Evolutionary conservation across 2,329 filamentous ascomycete species (phyloP), one percentile per base, ranked within the genome.

Genomic region (Fusarium setosum): DNA sequence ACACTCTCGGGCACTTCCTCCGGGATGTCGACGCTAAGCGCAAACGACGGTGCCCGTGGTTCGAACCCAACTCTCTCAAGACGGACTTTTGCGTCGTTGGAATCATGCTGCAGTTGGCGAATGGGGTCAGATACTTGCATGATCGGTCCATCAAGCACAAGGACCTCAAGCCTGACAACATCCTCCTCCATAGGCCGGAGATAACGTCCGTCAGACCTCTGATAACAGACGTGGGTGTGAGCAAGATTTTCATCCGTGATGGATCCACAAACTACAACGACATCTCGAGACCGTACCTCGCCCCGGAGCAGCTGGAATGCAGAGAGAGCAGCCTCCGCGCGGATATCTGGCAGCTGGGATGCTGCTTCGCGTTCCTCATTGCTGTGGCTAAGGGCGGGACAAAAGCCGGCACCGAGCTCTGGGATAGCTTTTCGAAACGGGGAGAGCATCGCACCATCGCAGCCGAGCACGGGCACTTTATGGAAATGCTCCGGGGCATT

Each of bases 101-200:
- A 2, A 50, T 67, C 12, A 61, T 61, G 53, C 15, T 40, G 12
- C 51, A 56, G 21, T 13, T 67, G 3, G 38, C 56, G 11, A 38
- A 61, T 1, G 60, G 38, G 1, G 38, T 67, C 6, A 51, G 5
- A 1, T 59, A 64, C 41, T 45, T 64, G 2, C 63, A 67, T 34
- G 4, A 15, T 8, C 24, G 12, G 5, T 49, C 49, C 12, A 61
- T 64, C 42, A 64, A 61, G 50, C 63, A 67, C 50, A 67, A 67
- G 20, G 63, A 67, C 34, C 37, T 67, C 2, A 67, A 59, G 47
- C 63, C 63, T 1, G 60, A 61, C 1, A 67, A 67, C 11, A 59
- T 67, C n/a, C 53, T 64, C 1, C 57, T 67, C 1, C 32, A 41
- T 10, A 13, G 48, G 6, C 52, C 47, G 10, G 31, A 5, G 5